Evolutionary conservation across 2,329 filamentous ascomycete genomes (phyloP), one percentile per base, ranked within the genome.

Genomic region (Aspergillus sp.): DNA sequence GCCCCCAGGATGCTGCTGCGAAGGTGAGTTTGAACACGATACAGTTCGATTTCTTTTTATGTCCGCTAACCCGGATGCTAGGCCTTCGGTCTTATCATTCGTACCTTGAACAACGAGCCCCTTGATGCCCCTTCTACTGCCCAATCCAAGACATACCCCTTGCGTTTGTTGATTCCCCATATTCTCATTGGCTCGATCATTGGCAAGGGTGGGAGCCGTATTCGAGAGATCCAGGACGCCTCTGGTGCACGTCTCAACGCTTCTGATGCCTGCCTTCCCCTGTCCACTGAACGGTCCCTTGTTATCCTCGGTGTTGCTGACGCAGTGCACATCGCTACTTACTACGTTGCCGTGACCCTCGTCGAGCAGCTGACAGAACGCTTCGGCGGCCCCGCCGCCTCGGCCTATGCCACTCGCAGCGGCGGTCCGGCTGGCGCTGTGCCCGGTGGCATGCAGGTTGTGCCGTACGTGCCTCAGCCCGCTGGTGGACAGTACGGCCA

Each of bases 181-280:
- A 95, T 99, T 70, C 86, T 99, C 60, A 99, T 99, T 71, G 95
- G 95, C 55, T 97, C 94, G 62, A 98, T 99, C 79, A 99, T 99
- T 77, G 95, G 95, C 72, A 99, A 99, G 82, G 92, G 90, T 65
- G 95, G 95, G 67, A 91, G 93, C 61, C 89, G 95, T 65, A 99
- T 99, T 75, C 92, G 95, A 67, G 95, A 99, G 80, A 99, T 99
- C 64, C 95, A 99, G 78, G 95, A 99, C 75, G 93, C 93, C 19
- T 99, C 95, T 15, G 96, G 96, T 62, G 95, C 95, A 57, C 90
- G 96, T 64, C 86, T 99, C 49, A 99, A 99, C 77, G 95, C 95
- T 25, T 99, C 95, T 6, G 95, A 98, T 76, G 90, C 92, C 5
- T 96, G 93, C 74, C 85, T 99, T 58, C 95, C 95, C 52, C 85